phyloP scores from a whole-genome alignment of 1,139 yeast genomes.

The Hansenula anomala region DNA sequence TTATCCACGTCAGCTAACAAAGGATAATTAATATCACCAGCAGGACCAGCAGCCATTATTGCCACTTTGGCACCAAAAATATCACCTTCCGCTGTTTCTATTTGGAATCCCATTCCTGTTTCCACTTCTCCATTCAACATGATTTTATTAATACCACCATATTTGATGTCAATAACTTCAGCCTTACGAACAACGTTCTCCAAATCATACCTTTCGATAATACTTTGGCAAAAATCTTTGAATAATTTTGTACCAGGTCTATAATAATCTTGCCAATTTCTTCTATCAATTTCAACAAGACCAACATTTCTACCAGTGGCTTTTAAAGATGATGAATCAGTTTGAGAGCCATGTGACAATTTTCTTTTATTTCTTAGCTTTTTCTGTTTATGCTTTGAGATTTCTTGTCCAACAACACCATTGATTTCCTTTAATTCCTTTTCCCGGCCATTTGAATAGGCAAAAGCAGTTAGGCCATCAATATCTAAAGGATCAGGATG shows the following conservation, averaged over 20 bases:
- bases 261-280: constrained; percentile 44
- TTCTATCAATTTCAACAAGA: constrained; percentile 33
- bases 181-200: constrained; percentile 30
- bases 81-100: constrained; percentile 5
- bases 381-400: constrained; percentile 40
- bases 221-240: constrained; percentile 34
- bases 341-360: background rate
- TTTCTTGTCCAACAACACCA: constrained; percentile 43
- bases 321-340: background rate
- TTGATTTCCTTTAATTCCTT: constrained; percentile 37
- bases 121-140: constrained; percentile 2
- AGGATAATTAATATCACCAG: constrained; percentile 30
- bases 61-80: constrained; percentile 32
- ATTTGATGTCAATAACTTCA: constrained; percentile 31
- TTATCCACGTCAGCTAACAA: constrained; percentile 11
- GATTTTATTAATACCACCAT: constrained; percentile 21
- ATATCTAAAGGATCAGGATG: constrained; percentile 44
- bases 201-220: constrained; percentile 32
- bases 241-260: constrained; percentile 40
- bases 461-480: constrained; percentile 41
- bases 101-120: constrained; percentile 5
- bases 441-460: constrained; percentile 31
- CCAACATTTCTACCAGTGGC: constrained; percentile 3
- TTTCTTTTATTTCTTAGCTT: constrained; percentile 19
- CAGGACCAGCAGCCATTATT: constrained; percentile 39